Evolutionary conservation across 2,329 filamentous ascomycete genomes (phyloP).

Genomic region (Diplodia scrobiculata): DNA sequence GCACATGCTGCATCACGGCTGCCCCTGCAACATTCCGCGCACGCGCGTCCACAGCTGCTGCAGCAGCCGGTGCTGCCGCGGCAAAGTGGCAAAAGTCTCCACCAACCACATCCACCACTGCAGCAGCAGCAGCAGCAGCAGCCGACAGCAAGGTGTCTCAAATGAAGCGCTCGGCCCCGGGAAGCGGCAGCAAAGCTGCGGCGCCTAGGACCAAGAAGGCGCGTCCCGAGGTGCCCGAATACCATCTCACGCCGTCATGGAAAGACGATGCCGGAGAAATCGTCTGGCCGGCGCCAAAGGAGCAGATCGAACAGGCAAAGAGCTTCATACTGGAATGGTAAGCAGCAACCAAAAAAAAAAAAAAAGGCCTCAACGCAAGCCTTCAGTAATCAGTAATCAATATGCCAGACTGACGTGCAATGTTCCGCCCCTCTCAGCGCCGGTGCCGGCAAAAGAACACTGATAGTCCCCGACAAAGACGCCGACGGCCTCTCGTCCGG

Average conservation of each 20-base stretch:
- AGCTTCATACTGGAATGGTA: constrained; percentile 62
- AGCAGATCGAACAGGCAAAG: constrained; percentile 59
- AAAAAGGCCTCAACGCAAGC: too few species aligned
- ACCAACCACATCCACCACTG: not conserved
- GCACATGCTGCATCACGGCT: not conserved
- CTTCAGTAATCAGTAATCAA: not conserved
- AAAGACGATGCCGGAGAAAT: constrained; percentile 26
- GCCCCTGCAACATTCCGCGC: not conserved
- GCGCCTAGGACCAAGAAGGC: constrained; percentile 27
- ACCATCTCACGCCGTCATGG: constrained; percentile 25
- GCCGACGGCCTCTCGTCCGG: constrained; percentile 68
- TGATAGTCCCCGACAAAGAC: constrained; percentile 70
- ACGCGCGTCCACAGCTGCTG: not conserved
- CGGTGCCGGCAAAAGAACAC: constrained; percentile 52
- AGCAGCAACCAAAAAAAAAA: constrained; percentile 24
- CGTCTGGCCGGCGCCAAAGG: constrained; percentile 61
- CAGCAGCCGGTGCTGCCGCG: not conserved
- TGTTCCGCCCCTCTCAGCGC: constrained; percentile 48
- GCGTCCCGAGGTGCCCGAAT: constrained; percentile 7
- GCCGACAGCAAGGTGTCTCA: not conserved
- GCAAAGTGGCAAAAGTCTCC: not conserved
- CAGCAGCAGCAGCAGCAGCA: not conserved
- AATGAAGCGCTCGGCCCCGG: constrained; percentile 18
- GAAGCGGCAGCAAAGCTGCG: not conserved
- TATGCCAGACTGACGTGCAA: not conserved